Evolutionary conservation across 2,329 filamentous ascomycete genomes (phyloP), one percentile per base, ranked within the genome.

Genomic region (Zymoseptoria crescenta): DNA sequence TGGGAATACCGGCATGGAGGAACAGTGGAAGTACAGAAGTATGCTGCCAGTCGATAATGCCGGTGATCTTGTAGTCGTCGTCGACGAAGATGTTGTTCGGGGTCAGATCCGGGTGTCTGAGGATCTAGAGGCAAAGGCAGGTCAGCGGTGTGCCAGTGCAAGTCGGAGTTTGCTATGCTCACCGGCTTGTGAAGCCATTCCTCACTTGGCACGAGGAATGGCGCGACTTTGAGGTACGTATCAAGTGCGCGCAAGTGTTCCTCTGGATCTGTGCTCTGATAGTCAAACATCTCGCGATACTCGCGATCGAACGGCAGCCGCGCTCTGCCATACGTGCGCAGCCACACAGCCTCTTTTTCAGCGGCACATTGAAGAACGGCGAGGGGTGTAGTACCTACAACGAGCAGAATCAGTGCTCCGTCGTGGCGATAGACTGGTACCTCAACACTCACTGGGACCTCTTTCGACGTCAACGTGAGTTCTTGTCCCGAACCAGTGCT

Each of bases 81-180:
- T 65, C 67, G 2, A 74, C 57, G 50, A 74, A 71, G 28, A 75
- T 68, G 57, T 74, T 74, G 60, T 68, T 69, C 2, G 69, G 70
- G 8, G 66, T 61, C 8, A 74, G 57, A 57, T 75, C 72, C 9
- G 72, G 70, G 56, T 75, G 73, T 24, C 72, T 69, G 35, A 75
- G 58, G 10, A n/a, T 45, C 35, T 45, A 7, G 13, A 1, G 35
- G 13, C 13, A 45, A 45, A n/a, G 35, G n/a, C 35, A 45, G 35
- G 35, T 45, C 35, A 45, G 35, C n/a, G 13, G 3, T 35, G 4
- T 35, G 30, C 13, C 30, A 8, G 13, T 13, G 30, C 30, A 35
- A 8, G 13, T 35, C 7, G 10, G 9, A 1, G 9, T 1, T 45
- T 45, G 35, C 13, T 45, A 4, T 45, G 16, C 35, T 45, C 35